Evolutionary conservation across 1,284 basidiomycete genomes (phyloP), one percentile per base, ranked within the genome.

Genomic region (Pisolithus thermaeus): DNA sequence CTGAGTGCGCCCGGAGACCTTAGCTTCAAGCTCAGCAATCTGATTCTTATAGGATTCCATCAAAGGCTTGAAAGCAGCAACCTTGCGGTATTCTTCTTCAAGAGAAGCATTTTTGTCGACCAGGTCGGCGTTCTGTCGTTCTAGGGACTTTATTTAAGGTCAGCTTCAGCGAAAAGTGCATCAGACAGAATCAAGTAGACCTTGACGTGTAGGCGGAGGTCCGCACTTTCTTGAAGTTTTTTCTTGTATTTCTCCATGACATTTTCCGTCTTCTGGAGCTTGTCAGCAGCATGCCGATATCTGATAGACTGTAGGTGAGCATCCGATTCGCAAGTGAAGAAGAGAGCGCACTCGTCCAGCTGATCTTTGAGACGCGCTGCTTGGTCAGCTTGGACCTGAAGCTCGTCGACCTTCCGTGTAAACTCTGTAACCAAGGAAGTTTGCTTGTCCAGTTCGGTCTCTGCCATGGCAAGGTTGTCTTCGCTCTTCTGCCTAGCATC

Each of bases 211-310:
- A 92, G 82, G 23, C 92, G 83, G 38, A 96, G 76, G 60, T 95
- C 91, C 3, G 90, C 91, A 4, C 87, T 84, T 66, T 97, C 96
- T 61, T 98, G 96, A 4, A 98, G 78, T 71, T 98, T 98, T 78
- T 93, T 96, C 76, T 96, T 96, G 73, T 97, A 97, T 70, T 98
- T 99, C 70, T 98, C 94, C 79, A 97, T 92, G 32, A 96, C 94
- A 61, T 96, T 96, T 68, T 98, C 96, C 6, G 87, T 90, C 75
- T 96, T 97, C 62, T 92, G 87, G 32, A 94, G 73, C 56, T 86
- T 90, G 60, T 97, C 96, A 3, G 90, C 89, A 4, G 91, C 86
- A 70, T 97, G 93, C 22, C 87, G 86, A 60, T 89, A 89, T 64
- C 91, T 93, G 46, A 43, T 16, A n/a, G 36, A 43, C 7, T 38